A percentile compares a stretch with the other conserved stretches of the same genome.
These are phyloP conservation scores for Penicillium fimorum DNA, from an alignment of 495 filamentous ascomycete species.

Conservation along the genomic window DNA sequence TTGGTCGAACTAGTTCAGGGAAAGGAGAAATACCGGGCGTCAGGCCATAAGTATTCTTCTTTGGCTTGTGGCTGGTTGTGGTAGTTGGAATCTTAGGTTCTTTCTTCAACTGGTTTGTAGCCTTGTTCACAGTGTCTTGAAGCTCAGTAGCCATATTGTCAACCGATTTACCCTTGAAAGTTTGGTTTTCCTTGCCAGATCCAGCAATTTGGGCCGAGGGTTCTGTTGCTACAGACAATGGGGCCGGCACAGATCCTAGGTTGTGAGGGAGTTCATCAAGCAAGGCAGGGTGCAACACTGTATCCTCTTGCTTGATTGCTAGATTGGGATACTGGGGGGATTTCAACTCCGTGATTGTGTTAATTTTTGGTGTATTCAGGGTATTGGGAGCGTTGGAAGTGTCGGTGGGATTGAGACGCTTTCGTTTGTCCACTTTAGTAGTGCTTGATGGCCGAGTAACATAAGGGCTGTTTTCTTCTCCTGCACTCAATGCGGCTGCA, in stretches of 20 bases:
- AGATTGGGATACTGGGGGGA: neutral
- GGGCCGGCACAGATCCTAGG: slow-evolving; percentile 24
- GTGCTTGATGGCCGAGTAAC: neutral
- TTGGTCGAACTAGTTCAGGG: slow-evolving; percentile 66
- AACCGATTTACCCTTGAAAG: slow-evolving; percentile 15
- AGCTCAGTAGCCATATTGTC: slow-evolving; percentile 14
- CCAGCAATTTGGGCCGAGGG: neutral
- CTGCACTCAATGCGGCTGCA: slow-evolving; percentile 15
- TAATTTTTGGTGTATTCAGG: neutral
- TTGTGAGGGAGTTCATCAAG: slow-evolving; percentile 46
- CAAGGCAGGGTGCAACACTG: slow-evolving; percentile 6
- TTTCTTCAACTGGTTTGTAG: slow-evolving; percentile 9
- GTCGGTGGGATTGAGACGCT: neutral
- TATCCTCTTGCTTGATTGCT: slow-evolving; percentile 23
- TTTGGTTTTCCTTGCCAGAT: slow-evolving; percentile 11
- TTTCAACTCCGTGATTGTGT: neutral
- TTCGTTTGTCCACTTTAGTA: neutral
- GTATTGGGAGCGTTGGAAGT: neutral
- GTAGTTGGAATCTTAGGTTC: slow-evolving; percentile 19
- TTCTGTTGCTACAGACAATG: neutral
- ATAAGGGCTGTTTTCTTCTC: slow-evolving; percentile 1
- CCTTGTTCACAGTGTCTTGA: slow-evolving; percentile 23
- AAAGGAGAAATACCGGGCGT: slow-evolving; percentile 60
- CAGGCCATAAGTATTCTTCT: slow-evolving; percentile 37
- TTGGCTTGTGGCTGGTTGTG: slow-evolving; percentile 12